A percentile compares a stretch with the other conserved stretches of the same genome.
These are phyloP conservation scores for Begonia peltatifolia DNA, from an alignment of 306 rosid genomes.

Conservation along the genomic window DNA sequence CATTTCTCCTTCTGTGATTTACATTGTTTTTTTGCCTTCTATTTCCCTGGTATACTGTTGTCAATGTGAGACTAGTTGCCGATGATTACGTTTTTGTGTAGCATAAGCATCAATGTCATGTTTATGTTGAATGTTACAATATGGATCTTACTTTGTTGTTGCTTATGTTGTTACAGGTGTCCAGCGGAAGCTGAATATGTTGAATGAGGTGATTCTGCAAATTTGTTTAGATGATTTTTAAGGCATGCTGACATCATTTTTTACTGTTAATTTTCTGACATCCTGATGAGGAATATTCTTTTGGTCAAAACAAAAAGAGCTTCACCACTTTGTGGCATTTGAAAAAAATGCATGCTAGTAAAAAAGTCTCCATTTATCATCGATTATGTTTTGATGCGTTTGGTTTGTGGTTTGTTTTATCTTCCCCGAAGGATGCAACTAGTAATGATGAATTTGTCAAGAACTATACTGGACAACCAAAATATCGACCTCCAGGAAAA, in stretches of 20 bases:
- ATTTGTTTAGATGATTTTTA: background rate
- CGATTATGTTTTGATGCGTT: background rate
- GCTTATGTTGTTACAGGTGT: constrained; percentile 49
- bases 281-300: background rate
- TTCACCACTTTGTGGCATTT: too few species aligned
- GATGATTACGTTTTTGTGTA: too few species aligned
- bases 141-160: too few species aligned
- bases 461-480: constrained; percentile 35
- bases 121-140: too few species aligned
- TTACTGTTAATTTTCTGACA: background rate
- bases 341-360: too few species aligned
- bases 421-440: constrained; percentile 29
- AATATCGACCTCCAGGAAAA: constrained; percentile 62
- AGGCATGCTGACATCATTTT: background rate
- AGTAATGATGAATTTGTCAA: constrained; percentile 43
- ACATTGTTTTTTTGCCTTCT: too few species aligned
- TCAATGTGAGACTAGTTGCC: too few species aligned
- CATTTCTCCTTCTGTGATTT: too few species aligned
- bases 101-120: too few species aligned
- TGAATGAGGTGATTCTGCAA: constrained; percentile 37
- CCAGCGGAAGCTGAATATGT: constrained; percentile 84
- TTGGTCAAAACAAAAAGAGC: too few species aligned
- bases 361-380: background rate
- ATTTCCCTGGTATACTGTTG: too few species aligned
- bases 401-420: background rate